A percentile compares a stretch with the other conserved stretches of the same genome.
Evolutionary conservation across 192 early-diverging fungal species (phyloP).

Genomic region (Spinellus fusiger): DNA sequence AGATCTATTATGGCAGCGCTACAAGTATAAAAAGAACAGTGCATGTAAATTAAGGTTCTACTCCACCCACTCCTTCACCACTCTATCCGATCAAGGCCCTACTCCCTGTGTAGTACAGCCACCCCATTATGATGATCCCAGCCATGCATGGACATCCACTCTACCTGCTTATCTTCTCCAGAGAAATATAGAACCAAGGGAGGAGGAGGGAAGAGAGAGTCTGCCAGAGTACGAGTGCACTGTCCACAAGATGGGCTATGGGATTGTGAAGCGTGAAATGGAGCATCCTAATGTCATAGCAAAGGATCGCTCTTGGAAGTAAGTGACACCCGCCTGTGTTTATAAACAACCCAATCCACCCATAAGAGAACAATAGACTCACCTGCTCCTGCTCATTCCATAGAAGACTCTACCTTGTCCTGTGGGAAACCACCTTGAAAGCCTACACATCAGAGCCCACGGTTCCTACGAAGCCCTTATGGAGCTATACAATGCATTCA

Average conservation of each 20-base stretch:
- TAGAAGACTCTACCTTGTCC: slow-evolving; percentile 36
- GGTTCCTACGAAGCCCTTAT: slow-evolving; percentile 23
- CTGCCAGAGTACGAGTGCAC: slow-evolving; percentile 43
- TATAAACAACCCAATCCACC: too few relatives aligned
- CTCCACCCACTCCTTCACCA: too few relatives aligned
- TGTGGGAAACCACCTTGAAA: slow-evolving; percentile 37
- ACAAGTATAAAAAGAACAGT: too few relatives aligned
- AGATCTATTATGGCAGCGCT: too few relatives aligned
- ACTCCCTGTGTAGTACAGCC: too few relatives aligned
- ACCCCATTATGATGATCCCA: slow-evolving; percentile 11
- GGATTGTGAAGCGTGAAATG: slow-evolving; percentile 39
- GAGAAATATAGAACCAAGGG: slow-evolving; percentile 8
- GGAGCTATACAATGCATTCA: slow-evolving; percentile 35
- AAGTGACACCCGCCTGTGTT: too few relatives aligned
- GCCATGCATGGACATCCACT: slow-evolving; percentile 9
- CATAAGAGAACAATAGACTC: neutral
- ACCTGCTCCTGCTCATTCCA: neutral
- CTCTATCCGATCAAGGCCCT: too few relatives aligned
- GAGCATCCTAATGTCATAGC: slow-evolving; percentile 26
- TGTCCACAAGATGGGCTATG: slow-evolving; percentile 36
- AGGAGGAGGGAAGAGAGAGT: slow-evolving; percentile 40
- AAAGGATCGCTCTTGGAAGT: slow-evolving; percentile 44
- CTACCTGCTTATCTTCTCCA: neutral
- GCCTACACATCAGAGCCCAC: slow-evolving; percentile 32
- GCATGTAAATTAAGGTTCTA: too few relatives aligned